These are phyloP conservation scores for Gaultheria prostrata DNA, from an alignment of 148 eudicot species.

Conservation along the genomic window DNA sequence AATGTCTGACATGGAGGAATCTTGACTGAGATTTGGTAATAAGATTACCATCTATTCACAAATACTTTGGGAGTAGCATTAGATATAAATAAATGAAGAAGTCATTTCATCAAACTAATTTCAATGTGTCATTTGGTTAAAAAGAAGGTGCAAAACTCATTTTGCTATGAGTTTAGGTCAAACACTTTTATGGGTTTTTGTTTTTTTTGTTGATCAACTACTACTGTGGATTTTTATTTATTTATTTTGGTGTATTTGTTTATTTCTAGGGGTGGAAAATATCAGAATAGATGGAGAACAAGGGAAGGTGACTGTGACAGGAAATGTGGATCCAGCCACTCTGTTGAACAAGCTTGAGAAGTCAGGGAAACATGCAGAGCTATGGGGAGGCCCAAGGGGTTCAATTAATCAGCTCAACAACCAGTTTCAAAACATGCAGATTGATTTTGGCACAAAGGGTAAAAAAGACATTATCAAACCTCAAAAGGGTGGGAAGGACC, in stretches of 20 bases:
- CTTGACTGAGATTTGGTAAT: neutral
- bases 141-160: neutral
- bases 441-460: constrained; percentile 36
- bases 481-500: constrained; percentile 37
- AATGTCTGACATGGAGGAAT: neutral
- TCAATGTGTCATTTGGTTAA: neutral
- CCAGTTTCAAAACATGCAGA: constrained; percentile 53
- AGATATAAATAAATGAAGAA: neutral
- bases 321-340: constrained; percentile 58
- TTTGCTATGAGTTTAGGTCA: neutral
- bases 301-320: constrained; percentile 82
- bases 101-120: neutral
- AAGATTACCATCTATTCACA: neutral
- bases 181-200: neutral
- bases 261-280: constrained; percentile 52
- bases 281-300: constrained; percentile 57
- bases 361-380: constrained; percentile 81
- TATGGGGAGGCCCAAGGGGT: constrained; percentile 55
- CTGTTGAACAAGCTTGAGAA: constrained; percentile 69
- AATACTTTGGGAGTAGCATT: neutral
- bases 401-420: constrained; percentile 29
- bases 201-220: neutral
- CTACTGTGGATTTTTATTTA: neutral
- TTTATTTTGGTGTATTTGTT: neutral
- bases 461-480: constrained; percentile 32